Conservation (phyloP, 371 early-diverging fungal genomes). For the Haplosporangium sp. region DNA sequence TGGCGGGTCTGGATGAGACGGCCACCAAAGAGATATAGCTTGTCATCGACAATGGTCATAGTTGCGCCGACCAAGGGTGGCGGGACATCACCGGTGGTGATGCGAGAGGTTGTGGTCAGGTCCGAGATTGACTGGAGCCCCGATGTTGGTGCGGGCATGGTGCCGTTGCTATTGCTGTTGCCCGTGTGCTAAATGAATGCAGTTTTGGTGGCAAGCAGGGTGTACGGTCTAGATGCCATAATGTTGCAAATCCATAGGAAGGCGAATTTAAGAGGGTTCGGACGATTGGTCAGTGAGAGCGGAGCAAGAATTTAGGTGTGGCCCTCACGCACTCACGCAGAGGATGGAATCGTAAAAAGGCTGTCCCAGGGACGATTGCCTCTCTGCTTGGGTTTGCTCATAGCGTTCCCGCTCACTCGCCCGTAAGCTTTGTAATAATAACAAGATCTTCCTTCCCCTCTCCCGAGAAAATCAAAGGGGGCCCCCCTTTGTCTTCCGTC, state of each 20-base stretch:
- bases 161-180: not conserved
- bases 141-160: conserved; percentile 29
- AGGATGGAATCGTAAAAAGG: not conserved
- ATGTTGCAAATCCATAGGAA: not conserved
- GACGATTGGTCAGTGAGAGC: not conserved
- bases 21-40: conserved; percentile 80
- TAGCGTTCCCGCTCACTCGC: no score
- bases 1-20: conserved; percentile 71
- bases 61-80: conserved; percentile 82
- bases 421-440: no score
- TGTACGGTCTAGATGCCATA: no score
- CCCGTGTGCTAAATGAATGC: no score
- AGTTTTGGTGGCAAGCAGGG: no score
- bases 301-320: not conserved
- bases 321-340: not conserved
- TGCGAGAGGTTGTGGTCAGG: conserved; percentile 70
- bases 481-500: no score
- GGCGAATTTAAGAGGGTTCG: no score
- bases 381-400: no score
- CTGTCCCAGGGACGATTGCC: not conserved
- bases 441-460: no score
- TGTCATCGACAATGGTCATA: conserved; percentile 72
- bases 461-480: no score
- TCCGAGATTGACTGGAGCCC: conserved; percentile 73
- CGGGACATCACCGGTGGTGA: conserved; percentile 78